Conservation (phyloP, 352 stramenopile genomes). For the Pilasporangium apinafurcum region DNA sequence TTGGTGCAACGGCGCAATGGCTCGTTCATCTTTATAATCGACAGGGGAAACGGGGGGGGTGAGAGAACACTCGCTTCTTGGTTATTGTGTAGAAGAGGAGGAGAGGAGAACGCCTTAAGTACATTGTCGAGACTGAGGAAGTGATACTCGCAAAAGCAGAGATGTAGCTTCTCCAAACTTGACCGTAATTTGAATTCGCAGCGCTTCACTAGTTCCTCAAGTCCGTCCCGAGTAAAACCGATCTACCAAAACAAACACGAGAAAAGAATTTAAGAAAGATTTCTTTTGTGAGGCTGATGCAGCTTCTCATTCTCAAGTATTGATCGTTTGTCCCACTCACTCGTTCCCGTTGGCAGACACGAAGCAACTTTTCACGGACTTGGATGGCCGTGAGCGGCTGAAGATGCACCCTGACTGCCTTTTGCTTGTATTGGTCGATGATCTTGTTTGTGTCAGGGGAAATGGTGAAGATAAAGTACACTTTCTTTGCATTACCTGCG, state of each 20-base stretch:
- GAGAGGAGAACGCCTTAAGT: conserved; percentile 12
- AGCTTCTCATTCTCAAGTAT: too few relatives aligned
- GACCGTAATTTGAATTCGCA: conserved; percentile 29
- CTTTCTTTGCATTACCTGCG: conserved; percentile 36
- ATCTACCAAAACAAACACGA: conserved; percentile 21
- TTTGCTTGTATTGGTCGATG: conserved; percentile 49
- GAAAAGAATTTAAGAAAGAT: background rate
- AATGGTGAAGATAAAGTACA: conserved; percentile 52
- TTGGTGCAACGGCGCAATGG: conserved; percentile 52
- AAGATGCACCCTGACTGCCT: conserved; percentile 31
- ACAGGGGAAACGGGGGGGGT: conserved; percentile 39
- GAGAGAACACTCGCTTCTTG: background rate
- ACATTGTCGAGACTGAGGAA: conserved; percentile 59
- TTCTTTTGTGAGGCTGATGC: too few relatives aligned
- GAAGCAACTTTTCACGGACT: conserved; percentile 48
- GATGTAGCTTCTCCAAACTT: conserved; percentile 33
- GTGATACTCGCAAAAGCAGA: conserved; percentile 40
- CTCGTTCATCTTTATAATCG: conserved; percentile 47
- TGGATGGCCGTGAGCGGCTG: conserved; percentile 23
- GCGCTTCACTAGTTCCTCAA: conserved; percentile 37
- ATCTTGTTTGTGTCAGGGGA: conserved; percentile 47
- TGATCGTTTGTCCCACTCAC: too few relatives aligned
- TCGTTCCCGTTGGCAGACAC: conserved; percentile 32
- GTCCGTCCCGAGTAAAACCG: conserved; percentile 42
- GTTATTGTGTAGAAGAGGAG: background rate